Conservation (phyloP, 768 basidiomycete species). For the Kwoniella dejecticola region DNA sequence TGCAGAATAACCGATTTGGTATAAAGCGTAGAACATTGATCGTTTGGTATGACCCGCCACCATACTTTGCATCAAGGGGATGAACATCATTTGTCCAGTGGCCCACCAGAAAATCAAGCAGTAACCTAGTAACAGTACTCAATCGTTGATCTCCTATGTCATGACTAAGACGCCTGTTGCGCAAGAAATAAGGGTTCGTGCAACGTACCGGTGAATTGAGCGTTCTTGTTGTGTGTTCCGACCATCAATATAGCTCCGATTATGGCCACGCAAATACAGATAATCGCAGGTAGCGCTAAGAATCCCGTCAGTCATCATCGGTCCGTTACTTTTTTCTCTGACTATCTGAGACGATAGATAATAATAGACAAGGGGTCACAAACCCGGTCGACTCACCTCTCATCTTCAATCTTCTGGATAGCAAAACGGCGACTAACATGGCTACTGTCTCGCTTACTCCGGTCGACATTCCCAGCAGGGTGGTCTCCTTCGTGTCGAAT, state of each 20-base stretch:
- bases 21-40: constrained; percentile 7
- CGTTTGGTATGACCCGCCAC: constrained; percentile 5
- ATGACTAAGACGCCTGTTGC: no score
- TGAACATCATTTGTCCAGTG: constrained; percentile 7
- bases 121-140: background rate
- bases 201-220: background rate
- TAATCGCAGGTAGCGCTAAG: constrained; percentile 3
- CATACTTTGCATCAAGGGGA: constrained; percentile 5
- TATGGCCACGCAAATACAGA: constrained; percentile 7
- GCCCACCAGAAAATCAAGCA: constrained; percentile 7
- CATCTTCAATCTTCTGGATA: constrained; percentile 5
- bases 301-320: background rate
- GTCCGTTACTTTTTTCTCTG: no score
- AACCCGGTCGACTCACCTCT: constrained; percentile 3
- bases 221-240: constrained; percentile 6
- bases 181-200: no score
- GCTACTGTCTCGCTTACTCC: constrained; percentile 5
- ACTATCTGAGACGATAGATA: no score
- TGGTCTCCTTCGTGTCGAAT: constrained; percentile 21
- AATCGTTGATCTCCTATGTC: background rate
- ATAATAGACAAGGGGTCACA: background rate
- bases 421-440: background rate
- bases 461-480: constrained; percentile 13
- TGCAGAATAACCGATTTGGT: constrained; percentile 3
- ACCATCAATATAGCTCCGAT: constrained; percentile 2